A percentile compares a stretch with the other conserved stretches of the same genome.
These are phyloP conservation scores for Nannochloropsis gaditana DNA, from an alignment of 108 stramenopile genomes.

Conservation along the genomic window DNA sequence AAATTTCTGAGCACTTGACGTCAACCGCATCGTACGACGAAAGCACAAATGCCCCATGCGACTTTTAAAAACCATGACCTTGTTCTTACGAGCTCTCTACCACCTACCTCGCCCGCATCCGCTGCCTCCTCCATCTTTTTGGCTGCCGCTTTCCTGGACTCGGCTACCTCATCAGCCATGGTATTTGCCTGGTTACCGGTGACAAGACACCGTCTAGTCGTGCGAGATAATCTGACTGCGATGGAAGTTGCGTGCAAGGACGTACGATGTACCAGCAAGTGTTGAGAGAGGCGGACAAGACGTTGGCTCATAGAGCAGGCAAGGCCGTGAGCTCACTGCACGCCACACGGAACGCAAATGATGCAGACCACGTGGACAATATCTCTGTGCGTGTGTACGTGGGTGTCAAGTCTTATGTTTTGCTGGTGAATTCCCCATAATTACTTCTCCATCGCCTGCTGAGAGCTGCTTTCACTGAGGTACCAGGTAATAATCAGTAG, in stretches of 20 bases:
- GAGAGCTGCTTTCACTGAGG: too few species aligned
- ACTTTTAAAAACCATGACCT: too few species aligned
- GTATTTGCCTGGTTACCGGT: neutral
- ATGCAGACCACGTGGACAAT: neutral
- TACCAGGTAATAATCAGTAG: too few species aligned
- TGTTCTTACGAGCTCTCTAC: too few species aligned
- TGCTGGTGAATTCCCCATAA: too few species aligned
- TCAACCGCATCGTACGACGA: too few species aligned
- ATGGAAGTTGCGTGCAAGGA: neutral
- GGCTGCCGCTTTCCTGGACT: neutral
- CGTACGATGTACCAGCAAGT: neutral
- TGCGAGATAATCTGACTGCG: neutral
- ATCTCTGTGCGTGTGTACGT: neutral
- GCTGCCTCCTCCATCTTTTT: neutral
- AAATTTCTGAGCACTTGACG: too few species aligned
- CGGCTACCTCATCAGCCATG: neutral
- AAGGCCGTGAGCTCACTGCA: neutral
- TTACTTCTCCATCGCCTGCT: too few species aligned
- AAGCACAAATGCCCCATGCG: too few species aligned
- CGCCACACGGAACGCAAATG: neutral
- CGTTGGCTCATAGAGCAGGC: neutral
- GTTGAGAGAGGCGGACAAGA: neutral
- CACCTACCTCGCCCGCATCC: neutral
- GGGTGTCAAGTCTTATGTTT: neutral
- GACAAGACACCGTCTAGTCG: neutral